phyloP scores from a whole-genome alignment of 768 basidiomycete genomes.

The Mycena filopes region DNA sequence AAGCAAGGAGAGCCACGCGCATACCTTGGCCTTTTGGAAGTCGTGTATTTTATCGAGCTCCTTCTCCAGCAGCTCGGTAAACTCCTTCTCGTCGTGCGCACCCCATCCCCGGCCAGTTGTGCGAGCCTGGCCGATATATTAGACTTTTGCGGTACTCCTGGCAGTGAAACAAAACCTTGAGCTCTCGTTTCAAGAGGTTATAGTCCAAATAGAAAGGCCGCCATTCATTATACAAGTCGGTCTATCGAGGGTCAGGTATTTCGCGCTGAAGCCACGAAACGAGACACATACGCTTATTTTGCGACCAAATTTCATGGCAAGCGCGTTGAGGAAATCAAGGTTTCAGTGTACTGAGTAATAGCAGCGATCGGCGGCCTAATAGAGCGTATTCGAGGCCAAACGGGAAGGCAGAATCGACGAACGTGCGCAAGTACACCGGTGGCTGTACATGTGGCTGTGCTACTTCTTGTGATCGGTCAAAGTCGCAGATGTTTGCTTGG shows the following conservation, averaged over 20 bases:
- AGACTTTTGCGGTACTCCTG: neutral
- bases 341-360: neutral
- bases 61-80: constrained; percentile 78
- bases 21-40: constrained; percentile 91
- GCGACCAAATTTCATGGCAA: constrained; percentile 32
- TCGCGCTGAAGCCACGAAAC: constrained; percentile 4
- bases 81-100: constrained; percentile 82
- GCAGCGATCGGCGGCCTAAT: too few relatives aligned
- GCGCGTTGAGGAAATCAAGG: neutral
- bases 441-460: too few relatives aligned
- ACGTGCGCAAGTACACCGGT: too few relatives aligned
- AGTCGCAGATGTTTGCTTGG: too few relatives aligned
- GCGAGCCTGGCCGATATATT: constrained; percentile 46
- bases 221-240: constrained; percentile 91
- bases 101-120: constrained; percentile 74
- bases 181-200: constrained; percentile 86
- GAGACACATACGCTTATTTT: constrained; percentile 30
- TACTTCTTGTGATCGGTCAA: too few relatives aligned
- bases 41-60: constrained; percentile 95
- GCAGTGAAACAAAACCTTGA: constrained; percentile 65
- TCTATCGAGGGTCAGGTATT: constrained; percentile 51
- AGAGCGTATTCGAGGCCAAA: too few relatives aligned
- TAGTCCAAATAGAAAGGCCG: constrained; percentile 92
- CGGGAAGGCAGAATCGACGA: too few relatives aligned
- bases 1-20: constrained; percentile 3